Base-by-base conservation (phyloP, 1,284 basidiomycete genomes). In the Xerocomus amazonicus region DNA sequence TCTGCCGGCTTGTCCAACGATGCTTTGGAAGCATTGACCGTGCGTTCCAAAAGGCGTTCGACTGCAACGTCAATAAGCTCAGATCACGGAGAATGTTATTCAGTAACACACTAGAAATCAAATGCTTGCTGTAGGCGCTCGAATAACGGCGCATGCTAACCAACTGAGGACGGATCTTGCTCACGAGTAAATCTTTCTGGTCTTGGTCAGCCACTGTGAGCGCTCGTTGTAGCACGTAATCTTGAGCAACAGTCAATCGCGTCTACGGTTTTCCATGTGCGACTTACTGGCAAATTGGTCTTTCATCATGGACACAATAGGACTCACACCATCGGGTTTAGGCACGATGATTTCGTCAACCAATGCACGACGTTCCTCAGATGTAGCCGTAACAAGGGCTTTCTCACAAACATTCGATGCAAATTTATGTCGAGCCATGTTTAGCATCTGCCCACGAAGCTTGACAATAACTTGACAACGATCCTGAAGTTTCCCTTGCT, bases 341-440 rank as follows among this genome's bases (percentile, higher is more conserved):
- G 77, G 73, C 3, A 74, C 69, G 70, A 94, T 79, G 46, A 97
- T 84, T 70, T 97, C 92, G 19, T 90, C 82, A 50, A 97, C 82
- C 52, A 97, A 73, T 31, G 73, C 67, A 17, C 77, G 78, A 47
- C 88, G 81, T 53, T 79, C 84, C 17, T 84, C 80, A 0, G 75
- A 46, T 48, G 81, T 78, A 0, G 88, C 81, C 19, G 77, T 84
- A 19, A 85, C 68, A 40, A 97, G 77, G 1, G 93, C 92, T 69
- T 94, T 93, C 72, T 99, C 97, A 65, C 92, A 90, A 16, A 99
- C 97, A 62, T 99, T 99, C 6, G 91, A 95, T 1, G 96, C 94
- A 63, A 96, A 98, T 69, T 98, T 98, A 73, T 97, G 95, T 42
- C 85, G 81, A 2, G 90, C 80, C 77, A 94, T 82, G 54, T 77